Conservation (phyloP, 2,329 filamentous ascomycete genomes). For the Cladosporium sp. region DNA sequence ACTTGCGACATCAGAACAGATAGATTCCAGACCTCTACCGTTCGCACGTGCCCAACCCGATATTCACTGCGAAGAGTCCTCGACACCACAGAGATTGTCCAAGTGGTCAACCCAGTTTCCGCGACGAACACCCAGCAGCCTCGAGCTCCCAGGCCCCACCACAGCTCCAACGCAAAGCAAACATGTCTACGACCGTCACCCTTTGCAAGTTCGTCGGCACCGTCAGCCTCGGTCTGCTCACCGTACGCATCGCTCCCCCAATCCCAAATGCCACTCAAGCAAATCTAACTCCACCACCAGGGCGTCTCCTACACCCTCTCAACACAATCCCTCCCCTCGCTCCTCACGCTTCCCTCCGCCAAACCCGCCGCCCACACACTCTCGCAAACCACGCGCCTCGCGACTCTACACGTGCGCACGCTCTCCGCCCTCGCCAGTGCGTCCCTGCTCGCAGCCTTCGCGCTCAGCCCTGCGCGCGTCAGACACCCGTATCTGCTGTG, state of each 20-base stretch:
- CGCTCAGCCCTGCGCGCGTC: constrained; percentile 64
- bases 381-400: constrained; percentile 51
- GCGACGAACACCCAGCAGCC: too few species aligned
- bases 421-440: constrained; percentile 63
- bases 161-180: constrained; percentile 10
- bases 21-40: too few species aligned
- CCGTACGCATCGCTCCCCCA: constrained; percentile 52
- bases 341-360: constrained; percentile 74
- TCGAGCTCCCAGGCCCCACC: not conserved
- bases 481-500: constrained; percentile 89
- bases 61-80: too few species aligned
- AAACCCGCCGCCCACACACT: constrained; percentile 64
- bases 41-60: too few species aligned
- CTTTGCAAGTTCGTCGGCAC: constrained; percentile 90
- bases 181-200: constrained; percentile 52
- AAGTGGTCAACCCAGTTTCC: too few species aligned
- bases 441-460: constrained; percentile 71
- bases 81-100: too few species aligned
- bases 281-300: constrained; percentile 41
- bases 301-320: constrained; percentile 83
- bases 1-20: too few species aligned
- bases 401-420: constrained; percentile 58
- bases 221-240: constrained; percentile 78
- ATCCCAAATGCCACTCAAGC: not conserved
- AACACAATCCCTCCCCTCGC: constrained; percentile 68